Base-by-base conservation (phyloP, 2,329 filamentous ascomycete genomes). In the Teratosphaeriaceae sp. region DNA sequence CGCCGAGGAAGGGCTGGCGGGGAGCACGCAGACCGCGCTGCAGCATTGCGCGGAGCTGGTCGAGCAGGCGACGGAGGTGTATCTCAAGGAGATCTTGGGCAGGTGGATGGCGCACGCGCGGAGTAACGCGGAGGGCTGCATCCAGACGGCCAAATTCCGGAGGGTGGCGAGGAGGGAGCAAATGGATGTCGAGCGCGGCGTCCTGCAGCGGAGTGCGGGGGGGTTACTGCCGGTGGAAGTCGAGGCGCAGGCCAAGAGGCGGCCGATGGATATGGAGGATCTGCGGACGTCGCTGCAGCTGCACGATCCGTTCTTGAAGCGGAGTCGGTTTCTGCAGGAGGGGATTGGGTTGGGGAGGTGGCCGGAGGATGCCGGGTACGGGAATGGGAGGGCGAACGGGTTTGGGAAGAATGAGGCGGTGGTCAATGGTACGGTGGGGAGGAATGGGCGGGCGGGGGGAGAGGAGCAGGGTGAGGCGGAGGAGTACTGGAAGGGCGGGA, bases 171-270 rank as follows among this genome's bases (percentile, higher is more conserved):
- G 80, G 42, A 72, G 73, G 36, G 89, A 96, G 62, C 88, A 95
- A 60, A 76, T 83, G 33, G 76, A 79, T 0, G 80, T 78, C 20
- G 75, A 80, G 30, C 74, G 79, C n/a, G 88, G 88, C 3, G 85
- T 89, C 54, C 63, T 94, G 1, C 71, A 76, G 15, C 76, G 86
- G 52, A 85, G 88, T 45, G 82, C 84, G 46, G 82, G 78, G 37
- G 88, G 88, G 1, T 66, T 94, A 21, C 67, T 96, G 5, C 90
- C 89, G 0, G 70, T 88, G 26, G 88, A 96, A 64, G 79, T 85
- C 2, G 88, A 85, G 59, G 82, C 84, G 41, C 82, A 84, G 13
- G 78, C 78, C 43, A 79, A 84, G 54, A 74, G 88, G 29, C 77
- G 80, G 5, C 79, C 85, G 1, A 66, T 96, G 1, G 81, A 81